Evolutionary conservation across 331 rosid species (phyloP).

Genomic region (Acacia pycnantha): DNA sequence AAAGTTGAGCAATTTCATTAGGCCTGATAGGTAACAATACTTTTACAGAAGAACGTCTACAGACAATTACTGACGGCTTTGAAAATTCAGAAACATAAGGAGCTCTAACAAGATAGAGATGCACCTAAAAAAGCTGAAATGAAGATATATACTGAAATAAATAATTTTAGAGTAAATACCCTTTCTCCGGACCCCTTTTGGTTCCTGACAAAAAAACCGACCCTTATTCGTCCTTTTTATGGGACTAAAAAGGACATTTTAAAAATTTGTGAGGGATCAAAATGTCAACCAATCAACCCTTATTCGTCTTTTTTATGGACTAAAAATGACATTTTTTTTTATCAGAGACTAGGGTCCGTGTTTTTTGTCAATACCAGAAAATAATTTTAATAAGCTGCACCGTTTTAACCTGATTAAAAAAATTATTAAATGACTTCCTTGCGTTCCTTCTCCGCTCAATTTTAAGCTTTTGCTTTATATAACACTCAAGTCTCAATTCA

Average conservation of each 20-base stretch:
- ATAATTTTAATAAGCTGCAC: neutral
- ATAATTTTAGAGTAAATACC: too few relatives aligned
- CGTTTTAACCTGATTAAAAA: neutral
- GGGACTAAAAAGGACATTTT: too few relatives aligned
- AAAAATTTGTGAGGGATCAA: too few relatives aligned
- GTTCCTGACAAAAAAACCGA: too few relatives aligned
- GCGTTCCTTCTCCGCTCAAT: neutral
- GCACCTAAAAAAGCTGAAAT: neutral
- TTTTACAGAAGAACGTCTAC: neutral
- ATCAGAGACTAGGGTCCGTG: too few relatives aligned
- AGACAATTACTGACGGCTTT: neutral
- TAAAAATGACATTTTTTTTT: too few relatives aligned
- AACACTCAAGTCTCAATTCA: neutral
- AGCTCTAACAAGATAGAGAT: neutral
- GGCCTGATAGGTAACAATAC: neutral
- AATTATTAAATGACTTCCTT: neutral
- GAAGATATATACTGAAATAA: neutral
- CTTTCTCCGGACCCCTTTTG: too few relatives aligned
- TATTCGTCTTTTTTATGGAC: too few relatives aligned
- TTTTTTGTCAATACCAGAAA: too few relatives aligned
- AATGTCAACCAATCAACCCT: too few relatives aligned
- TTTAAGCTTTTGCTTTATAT: neutral
- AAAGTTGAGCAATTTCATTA: neutral
- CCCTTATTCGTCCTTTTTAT: too few relatives aligned
- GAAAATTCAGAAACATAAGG: neutral